These are phyloP conservation scores for Syzygium aqueum DNA, from an alignment of 345 rosid genomes.

Conservation along the genomic window DNA sequence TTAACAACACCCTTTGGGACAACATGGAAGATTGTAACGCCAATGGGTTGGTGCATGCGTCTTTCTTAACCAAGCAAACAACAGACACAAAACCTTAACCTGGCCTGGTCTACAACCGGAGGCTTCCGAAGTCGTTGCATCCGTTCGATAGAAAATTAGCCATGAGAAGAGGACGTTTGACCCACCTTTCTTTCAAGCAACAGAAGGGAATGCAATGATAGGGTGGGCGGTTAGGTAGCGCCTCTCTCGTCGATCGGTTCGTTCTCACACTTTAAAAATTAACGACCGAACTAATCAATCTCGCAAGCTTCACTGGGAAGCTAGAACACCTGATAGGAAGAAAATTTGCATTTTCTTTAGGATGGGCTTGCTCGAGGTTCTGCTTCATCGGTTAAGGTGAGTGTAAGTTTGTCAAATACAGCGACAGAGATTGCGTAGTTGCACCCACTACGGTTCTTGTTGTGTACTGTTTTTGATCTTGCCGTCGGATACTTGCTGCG, in stretches of 20 bases:
- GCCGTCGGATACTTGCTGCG: background rate
- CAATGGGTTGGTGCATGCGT: background rate
- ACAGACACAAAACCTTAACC: background rate
- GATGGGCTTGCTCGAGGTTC: background rate
- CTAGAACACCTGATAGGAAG: background rate
- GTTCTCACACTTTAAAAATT: background rate
- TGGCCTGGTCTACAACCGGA: background rate
- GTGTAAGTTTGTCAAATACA: background rate
- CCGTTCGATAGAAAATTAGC: background rate
- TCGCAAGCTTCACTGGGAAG: background rate
- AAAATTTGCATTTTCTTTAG: background rate
- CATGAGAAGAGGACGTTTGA: slow-evolving; percentile 15
- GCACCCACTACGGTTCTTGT: background rate
- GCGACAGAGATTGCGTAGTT: background rate
- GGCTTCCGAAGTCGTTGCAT: background rate
- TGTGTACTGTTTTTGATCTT: background rate
- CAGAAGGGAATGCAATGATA: background rate
- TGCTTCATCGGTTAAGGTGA: background rate
- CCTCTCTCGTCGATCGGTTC: background rate
- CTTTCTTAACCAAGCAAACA: background rate
- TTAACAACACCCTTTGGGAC: background rate
- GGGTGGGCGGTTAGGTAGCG: background rate
- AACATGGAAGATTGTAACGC: background rate
- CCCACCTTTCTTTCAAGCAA: slow-evolving; percentile 10
- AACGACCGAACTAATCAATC: background rate